Evolutionary conservation across 2,329 filamentous ascomycete genomes (phyloP).

Genomic region (Zalaria obscura): DNA sequence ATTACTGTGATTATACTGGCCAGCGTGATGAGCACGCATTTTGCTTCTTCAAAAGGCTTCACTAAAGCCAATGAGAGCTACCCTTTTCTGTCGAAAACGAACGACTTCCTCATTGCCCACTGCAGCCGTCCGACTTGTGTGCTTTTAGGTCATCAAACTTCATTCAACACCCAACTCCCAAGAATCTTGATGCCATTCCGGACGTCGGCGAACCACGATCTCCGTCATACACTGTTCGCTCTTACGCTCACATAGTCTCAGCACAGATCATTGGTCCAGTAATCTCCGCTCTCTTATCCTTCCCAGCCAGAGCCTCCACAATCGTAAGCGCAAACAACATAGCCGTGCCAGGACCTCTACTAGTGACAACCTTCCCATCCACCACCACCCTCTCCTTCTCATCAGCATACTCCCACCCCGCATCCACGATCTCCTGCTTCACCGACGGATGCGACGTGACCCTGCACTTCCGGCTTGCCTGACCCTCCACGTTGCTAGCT

Average conservation of each 20-base stretch:
- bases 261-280: slow-evolving; percentile 30
- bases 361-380: slow-evolving; percentile 18
- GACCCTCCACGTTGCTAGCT: slow-evolving; percentile 2
- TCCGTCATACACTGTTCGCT: too few species aligned
- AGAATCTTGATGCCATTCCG: too few species aligned
- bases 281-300: slow-evolving; percentile 34
- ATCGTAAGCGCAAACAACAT: slow-evolving; percentile 23
- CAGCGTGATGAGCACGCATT: too few species aligned
- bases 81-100: too few species aligned
- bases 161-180: too few species aligned
- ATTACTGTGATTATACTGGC: background rate
- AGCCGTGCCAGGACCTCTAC: slow-evolving; percentile 23
- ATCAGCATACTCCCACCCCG: slow-evolving; percentile 21
- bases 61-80: too few species aligned
- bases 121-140: too few species aligned
- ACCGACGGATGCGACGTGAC: slow-evolving; percentile 24
- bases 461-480: slow-evolving; percentile 9
- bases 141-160: too few species aligned
- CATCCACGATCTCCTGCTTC: slow-evolving; percentile 14
- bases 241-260: slow-evolving; percentile 3
- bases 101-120: too few species aligned
- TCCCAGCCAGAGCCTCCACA: slow-evolving; percentile 21
- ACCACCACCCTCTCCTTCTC: slow-evolving; percentile 22
- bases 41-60: too few species aligned
- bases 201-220: too few species aligned